Evolutionary conservation across 2,329 filamentous ascomycete species (phyloP).

Genomic region (Hypoxylon sp.): DNA sequence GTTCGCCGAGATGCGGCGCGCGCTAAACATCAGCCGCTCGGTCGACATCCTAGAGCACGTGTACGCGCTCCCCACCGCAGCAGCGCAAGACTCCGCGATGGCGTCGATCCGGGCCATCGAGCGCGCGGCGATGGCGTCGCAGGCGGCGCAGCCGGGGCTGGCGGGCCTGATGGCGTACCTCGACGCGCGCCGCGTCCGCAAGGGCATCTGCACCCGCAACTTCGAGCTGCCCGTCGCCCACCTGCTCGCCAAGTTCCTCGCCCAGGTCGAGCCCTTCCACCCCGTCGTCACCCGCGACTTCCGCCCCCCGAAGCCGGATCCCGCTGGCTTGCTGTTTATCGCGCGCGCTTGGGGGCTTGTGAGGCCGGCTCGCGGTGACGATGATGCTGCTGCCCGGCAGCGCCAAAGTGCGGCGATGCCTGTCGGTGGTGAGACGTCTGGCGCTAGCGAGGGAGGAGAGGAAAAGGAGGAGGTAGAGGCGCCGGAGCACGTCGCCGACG

Average conservation of each 20-base stretch:
- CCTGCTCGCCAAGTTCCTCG: constrained; percentile 77
- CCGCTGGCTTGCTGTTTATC: constrained; percentile 87
- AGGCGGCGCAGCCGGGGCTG: constrained; percentile 84
- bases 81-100: constrained; percentile 69
- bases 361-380: constrained; percentile 14
- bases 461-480: constrained; percentile 36
- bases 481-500: constrained; percentile 55
- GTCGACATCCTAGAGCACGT: constrained; percentile 91
- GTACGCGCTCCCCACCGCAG: constrained; percentile 70
- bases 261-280: constrained; percentile 69
- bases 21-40: constrained; percentile 75
- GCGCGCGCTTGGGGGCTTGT: constrained; percentile 76
- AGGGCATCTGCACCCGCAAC: constrained; percentile 93
- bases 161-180: constrained; percentile 82
- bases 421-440: constrained; percentile 8
- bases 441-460: no score
- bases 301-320: constrained; percentile 83
- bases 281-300: constrained; percentile 89
- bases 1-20: constrained; percentile 85
- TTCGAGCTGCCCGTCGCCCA: constrained; percentile 82
- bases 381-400: constrained; percentile 34
- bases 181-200: constrained; percentile 69
- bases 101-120: constrained; percentile 82
- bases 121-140: constrained; percentile 77
- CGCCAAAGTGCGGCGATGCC: constrained; percentile 19